Percentiles rank a stretch among this genome's conserved stretches.
Conservation (phyloP, 257 asterid species). For the Capsicum chinense region DNA sequence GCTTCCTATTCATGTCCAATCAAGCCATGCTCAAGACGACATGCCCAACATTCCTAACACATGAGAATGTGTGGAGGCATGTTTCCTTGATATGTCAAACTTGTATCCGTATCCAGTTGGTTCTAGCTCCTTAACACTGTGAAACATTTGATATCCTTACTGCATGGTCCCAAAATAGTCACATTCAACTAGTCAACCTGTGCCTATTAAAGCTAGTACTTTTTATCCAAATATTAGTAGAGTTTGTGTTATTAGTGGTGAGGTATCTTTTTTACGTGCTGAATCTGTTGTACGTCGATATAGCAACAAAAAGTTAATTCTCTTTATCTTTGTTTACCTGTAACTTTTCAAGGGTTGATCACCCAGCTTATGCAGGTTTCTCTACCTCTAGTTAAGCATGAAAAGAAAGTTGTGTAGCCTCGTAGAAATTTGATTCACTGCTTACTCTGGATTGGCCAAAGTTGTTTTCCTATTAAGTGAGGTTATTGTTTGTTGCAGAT, state of each 20-base stretch:
- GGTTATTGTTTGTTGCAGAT: conserved; percentile 15
- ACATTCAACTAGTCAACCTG: conserved; percentile 1
- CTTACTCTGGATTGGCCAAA: neutral
- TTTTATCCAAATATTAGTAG: neutral
- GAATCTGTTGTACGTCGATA: neutral
- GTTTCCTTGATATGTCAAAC: neutral
- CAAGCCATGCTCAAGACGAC: neutral
- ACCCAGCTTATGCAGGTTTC: neutral
- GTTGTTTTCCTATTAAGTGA: neutral
- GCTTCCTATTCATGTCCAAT: neutral
- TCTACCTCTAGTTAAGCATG: neutral
- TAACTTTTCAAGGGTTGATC: neutral
- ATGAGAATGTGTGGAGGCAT: neutral
- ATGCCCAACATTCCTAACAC: neutral
- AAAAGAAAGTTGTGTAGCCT: neutral
- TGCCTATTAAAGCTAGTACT: neutral
- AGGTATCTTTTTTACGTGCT: neutral
- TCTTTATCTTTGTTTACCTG: neutral
- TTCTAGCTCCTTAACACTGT: neutral
- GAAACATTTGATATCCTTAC: neutral
- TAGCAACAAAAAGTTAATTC: neutral
- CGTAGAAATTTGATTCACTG: neutral
- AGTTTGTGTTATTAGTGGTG: neutral
- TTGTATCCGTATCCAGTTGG: neutral
- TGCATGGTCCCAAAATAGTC: neutral